phyloP scores from a whole-genome alignment of 2,329 filamentous ascomycete species.

The Colletotrichum cordylinicola region DNA sequence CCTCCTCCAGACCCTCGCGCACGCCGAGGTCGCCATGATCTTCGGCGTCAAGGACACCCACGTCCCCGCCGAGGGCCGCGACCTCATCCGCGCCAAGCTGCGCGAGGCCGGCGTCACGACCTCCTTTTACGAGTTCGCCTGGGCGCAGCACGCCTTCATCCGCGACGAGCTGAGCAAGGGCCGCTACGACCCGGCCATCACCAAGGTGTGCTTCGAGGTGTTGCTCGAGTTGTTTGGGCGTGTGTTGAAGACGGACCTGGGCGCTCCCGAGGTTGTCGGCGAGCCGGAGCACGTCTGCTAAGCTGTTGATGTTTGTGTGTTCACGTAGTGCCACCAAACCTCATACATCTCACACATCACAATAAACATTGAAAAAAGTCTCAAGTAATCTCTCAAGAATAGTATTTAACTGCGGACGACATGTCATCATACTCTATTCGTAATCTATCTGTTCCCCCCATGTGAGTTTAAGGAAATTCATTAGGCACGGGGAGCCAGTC shows the following conservation, averaged over 20 bases:
- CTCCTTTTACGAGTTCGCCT: conserved; percentile 88
- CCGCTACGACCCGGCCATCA: conserved; percentile 87
- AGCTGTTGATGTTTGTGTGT: not conserved
- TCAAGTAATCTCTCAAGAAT: conserved; percentile 15
- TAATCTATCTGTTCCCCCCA: conserved; percentile 12
- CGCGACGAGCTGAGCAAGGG: conserved; percentile 92
- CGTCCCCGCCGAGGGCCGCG: conserved; percentile 81
- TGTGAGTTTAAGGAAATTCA: conserved; percentile 12
- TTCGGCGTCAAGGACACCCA: conserved; percentile 93
- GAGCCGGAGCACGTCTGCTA: conserved; percentile 78
- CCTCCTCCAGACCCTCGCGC: conserved; percentile 69
- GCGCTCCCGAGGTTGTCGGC: conserved; percentile 66
- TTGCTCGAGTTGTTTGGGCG: conserved; percentile 85
- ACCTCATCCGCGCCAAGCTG: conserved; percentile 82
- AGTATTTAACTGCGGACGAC: conserved; percentile 25
- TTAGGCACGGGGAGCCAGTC: conserved; percentile 19
- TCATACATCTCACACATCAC: not conserved
- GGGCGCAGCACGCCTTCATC: conserved; percentile 95
- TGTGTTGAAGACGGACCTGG: conserved; percentile 79
- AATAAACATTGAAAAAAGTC: accelerated
- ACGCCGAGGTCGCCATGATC: conserved; percentile 85
- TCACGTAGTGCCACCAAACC: not conserved
- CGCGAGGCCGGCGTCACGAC: conserved; percentile 77
- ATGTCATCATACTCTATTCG: conserved; percentile 22
- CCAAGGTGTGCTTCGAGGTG: conserved; percentile 90